Evolutionary conservation across 2,329 filamentous ascomycete species (phyloP).

Genomic region (Coniochaeta sp.): DNA sequence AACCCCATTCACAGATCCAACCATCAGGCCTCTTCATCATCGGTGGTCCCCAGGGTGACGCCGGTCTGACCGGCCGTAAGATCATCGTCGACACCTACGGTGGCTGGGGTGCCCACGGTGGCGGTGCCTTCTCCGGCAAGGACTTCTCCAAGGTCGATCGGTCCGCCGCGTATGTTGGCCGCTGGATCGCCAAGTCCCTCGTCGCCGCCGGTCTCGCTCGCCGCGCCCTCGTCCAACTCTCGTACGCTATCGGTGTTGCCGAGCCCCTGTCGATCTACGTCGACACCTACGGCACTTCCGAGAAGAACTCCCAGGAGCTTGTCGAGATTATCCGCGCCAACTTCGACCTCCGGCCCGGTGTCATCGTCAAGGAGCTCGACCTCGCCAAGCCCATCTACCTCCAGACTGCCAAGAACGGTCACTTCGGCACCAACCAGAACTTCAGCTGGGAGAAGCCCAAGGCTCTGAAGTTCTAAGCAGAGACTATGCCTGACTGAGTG

Average conservation of each 20-base stretch:
- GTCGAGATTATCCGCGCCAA: conserved; percentile 91
- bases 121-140: conserved; percentile 99
- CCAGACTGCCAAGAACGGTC: conserved; percentile 98
- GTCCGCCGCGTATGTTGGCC: conserved; percentile 91
- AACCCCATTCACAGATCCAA: conserved; percentile 62
- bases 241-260: conserved; percentile 97
- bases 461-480: conserved; percentile 76
- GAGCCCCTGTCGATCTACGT: conserved; percentile 98
- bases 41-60: conserved; percentile 97
- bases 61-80: conserved; percentile 97
- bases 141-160: conserved; percentile 99
- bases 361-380: conserved; percentile 96
- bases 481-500: conserved; percentile 4
- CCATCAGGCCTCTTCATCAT: conserved; percentile 98
- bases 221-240: conserved; percentile 92
- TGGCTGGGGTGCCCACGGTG: conserved; percentile 99
- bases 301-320: conserved; percentile 83
- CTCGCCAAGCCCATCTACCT: conserved; percentile 95
- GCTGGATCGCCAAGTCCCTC: conserved; percentile 99
- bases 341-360: conserved; percentile 97
- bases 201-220: conserved; percentile 83
- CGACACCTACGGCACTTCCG: conserved; percentile 92
- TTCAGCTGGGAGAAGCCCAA: conserved; percentile 99
- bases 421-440: conserved; percentile 93
- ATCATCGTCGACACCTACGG: conserved; percentile 99